Evolutionary conservation across 78 protist species (phyloP), one percentile per base, ranked within the genome.

Genomic region (Dictyostelium capitatum): DNA sequence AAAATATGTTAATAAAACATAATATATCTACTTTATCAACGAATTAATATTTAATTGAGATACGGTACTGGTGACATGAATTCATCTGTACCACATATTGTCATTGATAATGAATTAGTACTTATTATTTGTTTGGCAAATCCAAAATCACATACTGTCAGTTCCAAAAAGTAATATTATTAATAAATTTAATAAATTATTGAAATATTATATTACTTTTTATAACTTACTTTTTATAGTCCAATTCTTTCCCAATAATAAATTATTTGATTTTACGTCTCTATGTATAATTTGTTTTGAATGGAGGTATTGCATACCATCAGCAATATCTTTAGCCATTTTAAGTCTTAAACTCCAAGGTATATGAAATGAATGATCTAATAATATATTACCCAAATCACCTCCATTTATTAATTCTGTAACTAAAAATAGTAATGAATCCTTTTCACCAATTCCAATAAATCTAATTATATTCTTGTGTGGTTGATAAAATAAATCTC

Each of bases 31-130:
- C n/a, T n/a, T 11, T 53, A 53, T 14, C 8, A 14, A 53, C 8
- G 11, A 14, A 53, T 53, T 53, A 14, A 14, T 53, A 53, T 14
- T 53, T 53, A 53, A 11, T 53, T 53, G 8, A 14, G 8, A 14
- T 53, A 8, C 8, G 57, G 11, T 53, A 14, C 57, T 53, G 93
- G 93, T 56, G 82, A 59, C 93, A 87, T 87, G 69, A 80, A 87
- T 77, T 87, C 84, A 74, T 87, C 93, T 5, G 93, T 77, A 46
- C 93, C 93, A 32, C 93, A 87, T 32, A 87, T 87, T 7, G 93
- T 87, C 10, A 14, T 75, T 56, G 93, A 59, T 51, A 87, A 65
- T 28, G 84, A 50, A 79, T 79, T 59, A 4, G 17, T 1, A 37
- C 32, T 47, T 19, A 17, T 48, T 17, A 87, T 12, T 53, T 25